phyloP scores from a whole-genome alignment of 352 stramenopile species.

The Thraustochytrium sp. region DNA sequence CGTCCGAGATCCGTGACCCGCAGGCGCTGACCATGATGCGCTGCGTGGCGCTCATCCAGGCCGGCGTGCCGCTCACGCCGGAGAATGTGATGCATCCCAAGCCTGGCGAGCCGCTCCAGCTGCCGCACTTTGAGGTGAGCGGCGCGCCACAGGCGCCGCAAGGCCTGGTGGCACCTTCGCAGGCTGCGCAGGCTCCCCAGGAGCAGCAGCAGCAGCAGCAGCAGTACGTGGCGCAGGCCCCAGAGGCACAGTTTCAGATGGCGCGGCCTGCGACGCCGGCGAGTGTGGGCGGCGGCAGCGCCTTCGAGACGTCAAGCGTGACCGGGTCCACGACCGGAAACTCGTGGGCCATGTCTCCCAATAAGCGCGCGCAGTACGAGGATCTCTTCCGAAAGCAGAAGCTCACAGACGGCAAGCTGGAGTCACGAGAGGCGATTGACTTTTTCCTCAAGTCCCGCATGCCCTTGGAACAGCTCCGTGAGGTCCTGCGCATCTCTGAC shows the following conservation, averaged over 20 bases:
- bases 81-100: background rate
- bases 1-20: background rate
- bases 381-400: background rate
- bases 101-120: background rate
- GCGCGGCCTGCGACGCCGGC: background rate
- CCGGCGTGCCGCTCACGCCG: background rate
- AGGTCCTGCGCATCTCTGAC: background rate
- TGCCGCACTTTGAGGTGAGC: background rate
- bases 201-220: background rate
- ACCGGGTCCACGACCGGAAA: background rate
- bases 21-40: background rate
- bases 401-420: background rate
- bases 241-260: no score
- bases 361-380: conserved; percentile 29
- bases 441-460: conserved; percentile 18
- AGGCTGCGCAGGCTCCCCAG: background rate
- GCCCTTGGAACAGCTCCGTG: background rate
- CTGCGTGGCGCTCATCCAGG: background rate
- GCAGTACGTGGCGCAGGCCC: background rate
- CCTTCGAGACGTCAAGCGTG: background rate
- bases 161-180: background rate
- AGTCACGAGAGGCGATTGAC: background rate
- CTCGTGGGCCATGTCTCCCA: conserved; percentile 23
- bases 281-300: background rate
- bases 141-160: background rate